Evolutionary conservation across 345 rosid species (phyloP), one percentile per base, ranked within the genome.

Genomic region (Linum lewisii): DNA sequence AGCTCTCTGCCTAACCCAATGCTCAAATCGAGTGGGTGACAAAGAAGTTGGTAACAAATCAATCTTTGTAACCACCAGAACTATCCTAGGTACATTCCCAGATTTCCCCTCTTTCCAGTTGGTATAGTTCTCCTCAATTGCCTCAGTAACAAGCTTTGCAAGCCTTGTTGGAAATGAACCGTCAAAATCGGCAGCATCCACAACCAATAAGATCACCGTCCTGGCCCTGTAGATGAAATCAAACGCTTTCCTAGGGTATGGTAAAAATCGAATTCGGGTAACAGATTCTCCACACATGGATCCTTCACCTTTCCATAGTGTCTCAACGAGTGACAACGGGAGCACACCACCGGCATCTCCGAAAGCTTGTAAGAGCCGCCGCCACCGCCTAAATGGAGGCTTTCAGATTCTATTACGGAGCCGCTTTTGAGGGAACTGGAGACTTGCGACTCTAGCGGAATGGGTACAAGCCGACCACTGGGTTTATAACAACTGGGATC

Each of bases 181-280:
- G 54, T 87, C 99, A 50, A 93, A 83, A 71, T 89, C 97, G 0
- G 81, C 74, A 10, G 97, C 99, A 68, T 93, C 95, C 19, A 89
- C 95, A 20, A 93, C 94, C 81, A 89, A 69, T 24, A 93, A 58
- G 49, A 89, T 95, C 16, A 93, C 88, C 9, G 91, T 79, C 56
- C 99, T 74, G 44, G 86, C 83, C 60, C 95, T 1, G 75, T 58
- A 25, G 76, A 71, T 3, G 89, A 82, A 23, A 79, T 77, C 69
- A 93, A 25, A 65, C 86, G 81, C 72, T 79, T 82, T 13, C 95
- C 97, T 5, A 92, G 88, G 0, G 95, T 86, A 58, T 82, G 87
- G 66, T 81, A 80, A 51, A 92, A 92, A 73, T 92, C 99, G 55
- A 92, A 89, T 58, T 92, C 99, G 10, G 97, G 99, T 73, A 92